phyloP scores from a whole-genome alignment of 2,329 filamentous ascomycete species.

The Claviceps arundinis region DNA sequence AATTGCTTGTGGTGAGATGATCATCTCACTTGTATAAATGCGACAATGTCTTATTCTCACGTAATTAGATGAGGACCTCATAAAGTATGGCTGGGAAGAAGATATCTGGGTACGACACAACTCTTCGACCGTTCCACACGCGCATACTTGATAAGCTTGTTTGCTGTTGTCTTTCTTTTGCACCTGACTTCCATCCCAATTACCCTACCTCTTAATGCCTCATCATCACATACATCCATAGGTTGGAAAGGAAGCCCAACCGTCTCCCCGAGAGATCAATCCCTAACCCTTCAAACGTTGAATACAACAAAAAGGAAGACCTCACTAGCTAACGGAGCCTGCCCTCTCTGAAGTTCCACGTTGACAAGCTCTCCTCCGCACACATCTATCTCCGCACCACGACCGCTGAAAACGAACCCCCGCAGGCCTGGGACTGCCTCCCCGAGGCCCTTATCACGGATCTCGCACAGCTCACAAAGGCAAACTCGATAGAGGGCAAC shows the following conservation, averaged over 20 bases:
- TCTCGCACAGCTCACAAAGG: slow-evolving; percentile 94
- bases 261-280: too few relatives aligned
- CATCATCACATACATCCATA: too few relatives aligned
- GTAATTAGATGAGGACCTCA: slow-evolving; percentile 77
- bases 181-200: too few relatives aligned
- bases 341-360: slow-evolving; percentile 59
- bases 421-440: slow-evolving; percentile 59
- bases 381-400: slow-evolving; percentile 79
- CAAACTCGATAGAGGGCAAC: slow-evolving; percentile 98
- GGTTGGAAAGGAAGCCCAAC: too few relatives aligned
- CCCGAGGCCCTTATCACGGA: slow-evolving; percentile 63
- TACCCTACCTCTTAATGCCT: too few relatives aligned
- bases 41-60: neutral
- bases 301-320: neutral
- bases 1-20: neutral
- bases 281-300: too few relatives aligned
- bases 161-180: neutral
- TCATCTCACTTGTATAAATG: neutral
- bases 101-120: slow-evolving; percentile 55
- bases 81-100: slow-evolving; percentile 86
- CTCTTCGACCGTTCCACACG: neutral
- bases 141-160: neutral
- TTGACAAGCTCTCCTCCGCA: slow-evolving; percentile 90
- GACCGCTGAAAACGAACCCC: slow-evolving; percentile 45
- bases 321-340: neutral